Conservation (phyloP, 352 stramenopile genomes). For the Aphanomyces euteiches region DNA sequence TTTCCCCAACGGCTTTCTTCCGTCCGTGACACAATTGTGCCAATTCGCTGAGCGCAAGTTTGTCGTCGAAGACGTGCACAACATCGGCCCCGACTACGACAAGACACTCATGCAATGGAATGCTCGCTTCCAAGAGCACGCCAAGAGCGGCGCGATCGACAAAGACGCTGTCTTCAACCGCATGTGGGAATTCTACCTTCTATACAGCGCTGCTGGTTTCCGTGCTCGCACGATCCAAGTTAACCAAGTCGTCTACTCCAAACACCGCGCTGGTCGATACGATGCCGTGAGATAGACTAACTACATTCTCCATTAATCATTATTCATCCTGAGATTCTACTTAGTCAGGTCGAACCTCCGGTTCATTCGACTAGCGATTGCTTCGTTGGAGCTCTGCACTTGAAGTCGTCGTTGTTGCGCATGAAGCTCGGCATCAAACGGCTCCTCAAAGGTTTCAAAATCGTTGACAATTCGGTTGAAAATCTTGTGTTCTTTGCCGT, state of each 20-base stretch:
- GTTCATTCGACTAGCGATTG: too few species aligned
- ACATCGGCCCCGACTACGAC: slow-evolving; percentile 86
- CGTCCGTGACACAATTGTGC: slow-evolving; percentile 70
- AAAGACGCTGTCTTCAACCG: slow-evolving; percentile 78
- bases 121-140: slow-evolving; percentile 77
- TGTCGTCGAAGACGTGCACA: slow-evolving; percentile 78
- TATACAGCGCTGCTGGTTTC: slow-evolving; percentile 88
- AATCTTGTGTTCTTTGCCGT: too few species aligned
- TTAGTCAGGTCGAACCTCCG: too few species aligned
- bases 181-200: slow-evolving; percentile 89
- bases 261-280: slow-evolving; percentile 75
- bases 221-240: slow-evolving; percentile 81
- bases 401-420: too few species aligned
- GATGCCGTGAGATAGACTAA: slow-evolving; percentile 42
- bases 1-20: slow-evolving; percentile 86
- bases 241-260: slow-evolving; percentile 80
- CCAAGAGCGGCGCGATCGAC: slow-evolving; percentile 70
- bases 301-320: too few species aligned
- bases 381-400: too few species aligned
- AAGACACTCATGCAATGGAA: slow-evolving; percentile 88
- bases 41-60: slow-evolving; percentile 76
- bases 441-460: too few species aligned
- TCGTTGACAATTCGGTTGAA: too few species aligned
- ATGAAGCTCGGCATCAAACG: too few species aligned
- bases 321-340: too few species aligned